Evolutionary conservation across 139 green algal species (phyloP).

Genomic region (Eudorina sp.): DNA sequence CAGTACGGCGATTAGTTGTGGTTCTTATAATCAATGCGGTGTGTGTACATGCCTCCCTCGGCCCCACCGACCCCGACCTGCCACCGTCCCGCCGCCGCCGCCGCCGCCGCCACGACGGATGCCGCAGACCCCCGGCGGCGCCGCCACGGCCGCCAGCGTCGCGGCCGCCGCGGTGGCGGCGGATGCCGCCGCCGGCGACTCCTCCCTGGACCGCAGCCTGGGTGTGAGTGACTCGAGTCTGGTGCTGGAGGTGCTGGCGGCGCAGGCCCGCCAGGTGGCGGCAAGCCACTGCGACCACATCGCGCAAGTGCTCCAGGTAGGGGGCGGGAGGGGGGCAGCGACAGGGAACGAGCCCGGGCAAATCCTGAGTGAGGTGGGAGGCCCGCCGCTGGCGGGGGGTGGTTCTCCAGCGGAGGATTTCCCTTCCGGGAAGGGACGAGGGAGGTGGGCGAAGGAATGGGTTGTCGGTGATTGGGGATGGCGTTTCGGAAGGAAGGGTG

Average conservation of each 20-base stretch:
- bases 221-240: neutral
- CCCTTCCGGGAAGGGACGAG: neutral
- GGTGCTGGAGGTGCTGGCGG: constrained; percentile 45
- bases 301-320: constrained; percentile 38
- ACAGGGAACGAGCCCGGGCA: neutral
- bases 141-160: neutral
- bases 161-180: neutral
- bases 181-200: constrained; percentile 27
- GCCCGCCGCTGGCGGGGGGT: no score
- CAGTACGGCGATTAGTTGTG: neutral
- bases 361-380: neutral
- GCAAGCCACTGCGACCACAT: constrained; percentile 14
- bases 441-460: neutral
- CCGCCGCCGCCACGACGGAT: neutral
- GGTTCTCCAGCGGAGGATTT: no score
- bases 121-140: neutral
- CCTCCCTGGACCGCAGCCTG: neutral
- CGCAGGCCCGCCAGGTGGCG: constrained; percentile 7
- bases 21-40: no score
- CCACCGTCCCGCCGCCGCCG: neutral
- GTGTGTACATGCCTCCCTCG: no score
- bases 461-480: neutral
- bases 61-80: neutral
- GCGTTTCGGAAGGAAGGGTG: no score
- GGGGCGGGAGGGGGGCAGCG: neutral